A percentile compares a stretch with the other conserved stretches of the same genome.
Conservation (phyloP, 176 grass and related monocot genomes). For the Dendrocalamus sinicus region DNA sequence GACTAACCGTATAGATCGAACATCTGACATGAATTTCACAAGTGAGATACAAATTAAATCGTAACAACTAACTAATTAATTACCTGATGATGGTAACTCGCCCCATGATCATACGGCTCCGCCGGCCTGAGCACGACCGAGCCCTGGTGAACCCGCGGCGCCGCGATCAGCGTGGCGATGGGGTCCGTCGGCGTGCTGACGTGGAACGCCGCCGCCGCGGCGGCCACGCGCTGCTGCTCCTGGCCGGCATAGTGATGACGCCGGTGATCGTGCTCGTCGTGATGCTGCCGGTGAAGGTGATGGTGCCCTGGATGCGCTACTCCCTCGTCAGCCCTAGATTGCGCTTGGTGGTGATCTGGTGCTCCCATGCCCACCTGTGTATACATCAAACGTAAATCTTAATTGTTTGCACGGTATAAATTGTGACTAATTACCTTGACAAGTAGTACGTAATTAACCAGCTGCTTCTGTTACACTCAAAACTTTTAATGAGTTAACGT, state of each 20-base stretch:
- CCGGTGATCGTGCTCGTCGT: slow-evolving; percentile 43
- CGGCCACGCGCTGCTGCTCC: slow-evolving; percentile 38
- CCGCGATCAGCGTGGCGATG: slow-evolving; percentile 53
- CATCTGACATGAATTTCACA: not conserved
- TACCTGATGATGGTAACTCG: slow-evolving; percentile 34
- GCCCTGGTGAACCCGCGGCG: slow-evolving; percentile 49
- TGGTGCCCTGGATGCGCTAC: slow-evolving; percentile 24
- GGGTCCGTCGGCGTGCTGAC: slow-evolving; percentile 47
- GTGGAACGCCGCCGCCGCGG: slow-evolving; percentile 39
- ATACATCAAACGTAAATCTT: not conserved
- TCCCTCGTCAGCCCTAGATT: slow-evolving; percentile 33
- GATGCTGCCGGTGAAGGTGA: slow-evolving; percentile 37
- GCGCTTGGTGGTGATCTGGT: slow-evolving; percentile 35
- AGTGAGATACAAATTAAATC: not conserved
- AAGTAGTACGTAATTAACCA: not conserved
- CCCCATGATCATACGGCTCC: slow-evolving; percentile 48
- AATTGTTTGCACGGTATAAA: not conserved
- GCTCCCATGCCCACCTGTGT: slow-evolving; percentile 50
- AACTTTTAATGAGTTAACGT: not conserved
- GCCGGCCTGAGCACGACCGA: slow-evolving; percentile 40
- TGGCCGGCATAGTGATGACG: slow-evolving; percentile 47
- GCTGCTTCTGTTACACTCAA: slow-evolving; percentile 1
- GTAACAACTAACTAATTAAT: not conserved
- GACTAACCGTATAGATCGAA: not conserved
- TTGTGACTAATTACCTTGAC: not conserved